Base-by-base conservation (phyloP, 2,329 filamentous ascomycete genomes). In the Tolypocladium tundrense region DNA sequence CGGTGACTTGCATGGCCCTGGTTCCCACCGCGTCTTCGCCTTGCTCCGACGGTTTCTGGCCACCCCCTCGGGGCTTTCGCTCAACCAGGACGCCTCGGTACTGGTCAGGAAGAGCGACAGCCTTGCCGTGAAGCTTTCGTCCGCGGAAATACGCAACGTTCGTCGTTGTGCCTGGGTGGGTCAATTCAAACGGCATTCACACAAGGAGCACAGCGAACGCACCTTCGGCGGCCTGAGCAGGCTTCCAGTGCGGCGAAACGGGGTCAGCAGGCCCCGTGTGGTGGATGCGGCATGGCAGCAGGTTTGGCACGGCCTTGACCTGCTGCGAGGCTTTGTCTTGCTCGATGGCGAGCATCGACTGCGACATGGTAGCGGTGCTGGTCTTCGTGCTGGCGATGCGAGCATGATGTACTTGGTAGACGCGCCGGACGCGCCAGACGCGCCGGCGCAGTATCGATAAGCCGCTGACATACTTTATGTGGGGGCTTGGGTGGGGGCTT, bases 271-370 rank as follows among this genome's bases (percentile, higher is more conserved):
- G 78, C 1, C 92, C 92, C 64, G 88, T 84, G 71, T 95, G 87
- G 65, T 92, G 81, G 67, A 97, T 84, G 57, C 84, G 83, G 66
- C 90, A 94, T 4, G 92, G 91, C 16, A 97, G 79, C 24, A 96
- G 75, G 67, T 96, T 87, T 4, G 87, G 82, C 0, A 78, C 83
- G 57, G 77, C 77, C 59, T 78, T 77, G 24, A 58, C 50, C 2
- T 59, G 58, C 21, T 21, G 33, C 7, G 7, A 13, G n/a, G 59
- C 56, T 2, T 64, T 57, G 31, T 62, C 58, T 6, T 66, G 60
- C n/a, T 70, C 67, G 37, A 81, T 66, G 4, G 67, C 65, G 33
- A 81, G 70, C 19, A 80, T 78, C 42, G 74, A 70, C 58, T 73
- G 72, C 8, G 73, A 66, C 77, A 79, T 79, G 35, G 9, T 66